Evolutionary conservation across 2,329 filamentous ascomycete genomes (phyloP), one percentile per base, ranked within the genome.

Genomic region (Epichloe gansuensis): DNA sequence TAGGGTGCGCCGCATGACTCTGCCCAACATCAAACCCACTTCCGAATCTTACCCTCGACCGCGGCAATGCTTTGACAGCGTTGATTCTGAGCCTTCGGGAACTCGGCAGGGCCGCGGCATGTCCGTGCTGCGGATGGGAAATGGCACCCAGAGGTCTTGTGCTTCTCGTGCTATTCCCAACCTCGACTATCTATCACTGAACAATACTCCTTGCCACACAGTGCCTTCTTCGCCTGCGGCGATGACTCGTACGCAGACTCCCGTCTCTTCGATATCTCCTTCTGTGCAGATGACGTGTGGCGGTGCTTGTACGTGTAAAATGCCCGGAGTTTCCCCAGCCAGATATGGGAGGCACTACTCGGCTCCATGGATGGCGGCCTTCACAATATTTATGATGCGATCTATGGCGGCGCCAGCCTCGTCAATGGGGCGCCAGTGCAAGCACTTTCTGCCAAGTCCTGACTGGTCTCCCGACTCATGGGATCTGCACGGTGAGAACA

Each of bases 291-390:
- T 48, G 34, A 39, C 42, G 59, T 50, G 51, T 49, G 38, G 59
- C 55, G 57, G 44, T 3, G 55, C 56, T 15, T 42, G 50, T 5
- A 47, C 41, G 3, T 58, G 49, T 39, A 72, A 75, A 59, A 59
- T 68, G 41, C 58, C 61, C 57, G 70, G 69, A 15, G 75, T 84
- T 12, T 82, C 82, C 1, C 71, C 82, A 8, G 75, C 81, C 0
- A n/a, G 88, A 93, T n/a, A 60, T 95, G 89, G 90, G 89, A 95
- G 65, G 81, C 84, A 2, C 75, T 95, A 0, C 75, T 95, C 2
- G 83, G 85, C 4, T 85, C 84, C 23, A 82, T 95, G 65, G 89
- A 95, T 60, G 83, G 83, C 38, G 88, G 88, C 0, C 78, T 85
- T 58, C 81, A 83, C 51, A 94, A 91, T 62, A 85, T 94, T n/a